Base-by-base conservation (phyloP, 768 basidiomycete genomes). In the Tremella fuciformis region DNA sequence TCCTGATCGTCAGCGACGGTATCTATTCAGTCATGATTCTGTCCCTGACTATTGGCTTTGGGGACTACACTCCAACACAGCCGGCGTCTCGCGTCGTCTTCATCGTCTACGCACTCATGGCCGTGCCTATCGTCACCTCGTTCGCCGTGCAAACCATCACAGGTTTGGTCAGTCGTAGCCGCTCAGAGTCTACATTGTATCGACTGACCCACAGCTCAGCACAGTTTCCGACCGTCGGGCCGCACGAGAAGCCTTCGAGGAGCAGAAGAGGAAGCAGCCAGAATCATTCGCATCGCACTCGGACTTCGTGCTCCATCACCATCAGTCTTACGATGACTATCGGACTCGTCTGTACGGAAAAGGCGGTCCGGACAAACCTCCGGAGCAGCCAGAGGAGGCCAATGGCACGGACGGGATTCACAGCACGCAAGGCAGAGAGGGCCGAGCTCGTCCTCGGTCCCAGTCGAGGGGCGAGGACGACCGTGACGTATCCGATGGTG, bases 121-220 rank as follows among this genome's bases (percentile, higher is more conserved):
- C 77, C 37, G 76, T 78, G 22, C 77, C 77, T 2, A 65, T 78
- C 41, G 70, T 78, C 25, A 75, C 77, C 26, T 73, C 71, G 2
- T 76, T 78, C 53, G 76, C 73, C 6, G 72, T 74, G 26, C 71
- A 71, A 47, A 70, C 67, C 41, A 66, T 76, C 42, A 67, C 72
- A 18, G 66, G 70, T 60, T 41, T 76, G 54, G 66, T 71, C 19
- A 53, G 63, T 60, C 13, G 21, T 59, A 34, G 1, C 26, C 11
- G 19, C 44, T 52, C 29, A 13, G 1, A 19, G 16, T 22, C 16
- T 18, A 8, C 16, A 4, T 4, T 4, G n/a, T 15, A n/a, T 4
- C 42, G 6, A 46, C 42, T 46, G 42, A 46, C 15, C 15, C 8
- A 15, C 13, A 67, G 58, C 66, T 76, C 0, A 66, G 66, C 51